phyloP scores from a whole-genome alignment of 352 stramenopile genomes.

The Phytophthora rubi region DNA sequence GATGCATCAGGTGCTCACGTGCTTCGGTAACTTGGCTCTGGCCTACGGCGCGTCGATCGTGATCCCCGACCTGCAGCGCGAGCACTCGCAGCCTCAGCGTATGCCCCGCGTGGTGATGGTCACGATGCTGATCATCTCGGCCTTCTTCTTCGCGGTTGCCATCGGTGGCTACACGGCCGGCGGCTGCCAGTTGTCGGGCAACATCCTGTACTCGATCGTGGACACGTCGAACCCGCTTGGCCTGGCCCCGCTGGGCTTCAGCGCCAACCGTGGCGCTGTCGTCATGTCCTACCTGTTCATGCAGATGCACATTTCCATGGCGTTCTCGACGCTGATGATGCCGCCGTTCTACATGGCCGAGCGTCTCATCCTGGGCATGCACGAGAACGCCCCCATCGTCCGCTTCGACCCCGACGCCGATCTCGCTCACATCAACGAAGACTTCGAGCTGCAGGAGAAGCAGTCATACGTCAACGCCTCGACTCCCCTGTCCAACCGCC shows the following conservation, averaged over 20 bases:
- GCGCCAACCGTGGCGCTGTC: slow-evolving; percentile 25
- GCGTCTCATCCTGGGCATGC: slow-evolving; percentile 34
- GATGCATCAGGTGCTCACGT: slow-evolving; percentile 24
- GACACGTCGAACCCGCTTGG: slow-evolving; percentile 22
- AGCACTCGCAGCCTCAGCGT: slow-evolving; percentile 14
- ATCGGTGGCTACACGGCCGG: slow-evolving; percentile 25
- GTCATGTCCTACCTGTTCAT: slow-evolving; percentile 34
- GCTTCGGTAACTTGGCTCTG: slow-evolving; percentile 30
- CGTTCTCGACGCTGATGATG: slow-evolving; percentile 27
- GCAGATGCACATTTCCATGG: slow-evolving; percentile 35
- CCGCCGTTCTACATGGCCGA: slow-evolving; percentile 37
- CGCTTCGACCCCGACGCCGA: slow-evolving; percentile 27
- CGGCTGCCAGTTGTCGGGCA: slow-evolving; percentile 30
- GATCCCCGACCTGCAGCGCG: slow-evolving; percentile 26
- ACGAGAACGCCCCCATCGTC: slow-evolving; percentile 25
- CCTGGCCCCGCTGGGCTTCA: slow-evolving; percentile 24
- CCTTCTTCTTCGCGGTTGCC: slow-evolving; percentile 25
- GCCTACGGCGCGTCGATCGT: slow-evolving; percentile 30
- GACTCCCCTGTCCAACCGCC: slow-evolving; percentile 26
- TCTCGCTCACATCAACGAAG: slow-evolving; percentile 16
- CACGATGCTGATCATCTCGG: slow-evolving; percentile 24
- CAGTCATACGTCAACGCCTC: slow-evolving; percentile 30
- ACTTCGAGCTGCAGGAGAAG: slow-evolving; percentile 36
- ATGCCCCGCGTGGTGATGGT: slow-evolving; percentile 30
- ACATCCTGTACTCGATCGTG: slow-evolving; percentile 33